Evolutionary conservation across 2,329 filamentous ascomycete genomes (phyloP), one percentile per base, ranked within the genome.

Genomic region (Trichophyton equinum): DNA sequence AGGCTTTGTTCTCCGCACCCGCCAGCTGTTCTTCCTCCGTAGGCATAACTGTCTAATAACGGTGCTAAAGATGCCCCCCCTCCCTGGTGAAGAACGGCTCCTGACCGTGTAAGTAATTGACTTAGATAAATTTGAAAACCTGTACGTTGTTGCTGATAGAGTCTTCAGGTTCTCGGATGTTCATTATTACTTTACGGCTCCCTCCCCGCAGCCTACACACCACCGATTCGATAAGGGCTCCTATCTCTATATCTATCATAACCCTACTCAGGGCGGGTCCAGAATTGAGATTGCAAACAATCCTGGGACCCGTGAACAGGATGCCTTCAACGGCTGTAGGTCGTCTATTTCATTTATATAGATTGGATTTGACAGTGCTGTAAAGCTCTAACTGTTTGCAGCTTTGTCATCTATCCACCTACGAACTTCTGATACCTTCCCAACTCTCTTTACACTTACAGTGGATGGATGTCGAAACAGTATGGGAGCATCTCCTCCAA

Each of bases 221-320:
- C 81, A 86, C 69, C 81, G 84, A 57, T 86, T 86, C 71, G 81
- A 84, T 66, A 84, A 83, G 67, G 77, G 80, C 63, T 85, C 82
- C 56, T 86, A 86, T 72, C 75, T 86, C 63, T 86, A 86, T 70
- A 72, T 86, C 59, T 85, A 84, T 71, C 78, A 84, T 70, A 81
- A 83, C 67, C 74, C 79, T 8, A 74, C 75, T 57, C 76, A 79
- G 62, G 76, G 78, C 57, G 79, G 75, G 62, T 77, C 79, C 13
- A 79, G 84, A 63, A 71, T 86, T 57, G 84, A 86, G 71, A 75
- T 86, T 62, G 84, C 84, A 38, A 85, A 86, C 68, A 79, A 85
- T 69, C 80, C 83, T 8, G 82, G 83, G 27, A 84, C 81, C 8
- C 74, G 79, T 18, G 78, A 82, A n/a, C 83, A 86, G 68, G 83